phyloP scores from a whole-genome alignment of 768 basidiomycete genomes.

The Termitomyces sp. region DNA sequence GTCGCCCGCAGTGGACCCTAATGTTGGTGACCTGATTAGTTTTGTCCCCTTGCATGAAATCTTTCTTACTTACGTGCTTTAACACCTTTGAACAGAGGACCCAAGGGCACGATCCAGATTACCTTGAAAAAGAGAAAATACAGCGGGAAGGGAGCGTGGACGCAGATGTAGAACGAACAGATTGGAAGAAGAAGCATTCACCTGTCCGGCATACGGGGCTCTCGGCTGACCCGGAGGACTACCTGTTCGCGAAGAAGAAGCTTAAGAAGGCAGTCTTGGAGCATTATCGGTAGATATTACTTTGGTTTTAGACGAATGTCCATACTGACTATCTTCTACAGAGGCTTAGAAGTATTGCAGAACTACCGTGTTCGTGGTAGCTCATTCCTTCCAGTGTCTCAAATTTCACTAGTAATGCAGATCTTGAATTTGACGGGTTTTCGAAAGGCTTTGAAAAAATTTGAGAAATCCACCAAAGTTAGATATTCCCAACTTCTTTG shows the following conservation, averaged over 20 bases:
- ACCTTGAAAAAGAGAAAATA: neutral
- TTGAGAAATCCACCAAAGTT: constrained; percentile 76
- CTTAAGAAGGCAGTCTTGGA: constrained; percentile 83
- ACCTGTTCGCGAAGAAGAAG: constrained; percentile 79
- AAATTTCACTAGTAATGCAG: constrained; percentile 28
- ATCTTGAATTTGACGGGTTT: constrained; percentile 90
- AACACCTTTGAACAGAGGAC: neutral
- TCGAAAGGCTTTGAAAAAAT: constrained; percentile 82
- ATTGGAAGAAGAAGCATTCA: constrained; percentile 8
- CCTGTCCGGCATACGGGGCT: constrained; percentile 12
- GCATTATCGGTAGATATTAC: constrained; percentile 62
- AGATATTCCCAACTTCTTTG: neutral
- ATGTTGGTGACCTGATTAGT: neutral
- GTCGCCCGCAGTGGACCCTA: neutral
- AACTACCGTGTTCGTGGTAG: constrained; percentile 71
- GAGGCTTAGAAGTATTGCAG: constrained; percentile 79
- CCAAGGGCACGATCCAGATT: neutral
- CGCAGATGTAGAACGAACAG: constrained; percentile 4
- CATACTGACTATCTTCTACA: constrained; percentile 21
- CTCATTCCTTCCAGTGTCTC: neutral
- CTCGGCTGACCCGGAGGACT: constrained; percentile 68
- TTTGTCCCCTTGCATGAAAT: neutral
- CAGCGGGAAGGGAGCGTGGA: constrained; percentile 2
- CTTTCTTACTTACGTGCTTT: no score
- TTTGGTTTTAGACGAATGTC: neutral